phyloP scores from a whole-genome alignment of 2,329 filamentous ascomycete species.

The Gnomoniopsis sp. region DNA sequence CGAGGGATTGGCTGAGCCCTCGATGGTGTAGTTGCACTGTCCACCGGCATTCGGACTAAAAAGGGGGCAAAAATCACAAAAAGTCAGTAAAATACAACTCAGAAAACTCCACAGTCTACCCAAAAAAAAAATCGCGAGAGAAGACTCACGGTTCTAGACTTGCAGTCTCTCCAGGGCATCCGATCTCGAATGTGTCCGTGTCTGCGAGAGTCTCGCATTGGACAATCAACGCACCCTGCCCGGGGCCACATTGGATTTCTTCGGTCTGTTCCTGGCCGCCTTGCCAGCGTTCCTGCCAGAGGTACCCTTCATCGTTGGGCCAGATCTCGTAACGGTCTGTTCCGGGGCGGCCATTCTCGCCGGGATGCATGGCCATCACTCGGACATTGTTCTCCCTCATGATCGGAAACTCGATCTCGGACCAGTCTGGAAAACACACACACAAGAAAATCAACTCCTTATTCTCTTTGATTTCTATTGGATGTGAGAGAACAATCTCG shows the following conservation, averaged over 20 bases:
- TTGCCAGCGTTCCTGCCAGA: not conserved
- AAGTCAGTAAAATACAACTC: no score
- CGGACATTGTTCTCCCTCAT: not conserved
- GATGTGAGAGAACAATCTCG: no score
- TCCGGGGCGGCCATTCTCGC: not conserved
- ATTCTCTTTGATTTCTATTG: not conserved
- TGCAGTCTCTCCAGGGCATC: not conserved
- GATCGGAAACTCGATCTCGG: not conserved
- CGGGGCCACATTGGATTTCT: not conserved
- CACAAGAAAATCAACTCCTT: not conserved
- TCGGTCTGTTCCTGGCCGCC: not conserved
- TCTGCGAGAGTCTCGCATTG: not conserved
- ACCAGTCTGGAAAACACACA: not conserved
- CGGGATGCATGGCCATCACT: not conserved
- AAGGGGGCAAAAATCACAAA: no score
- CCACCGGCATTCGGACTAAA: not conserved
- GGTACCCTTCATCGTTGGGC: not conserved
- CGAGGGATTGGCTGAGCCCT: not conserved
- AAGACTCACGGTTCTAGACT: not conserved
- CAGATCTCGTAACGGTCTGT: not conserved
- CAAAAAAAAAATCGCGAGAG: not conserved
- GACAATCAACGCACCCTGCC: not conserved
- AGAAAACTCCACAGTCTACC: no score
- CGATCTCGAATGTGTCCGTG: not conserved
- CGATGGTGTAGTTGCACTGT: not conserved